phyloP scores from a whole-genome alignment of 1,139 yeast species.

The Geotrichum armillariae region DNA sequence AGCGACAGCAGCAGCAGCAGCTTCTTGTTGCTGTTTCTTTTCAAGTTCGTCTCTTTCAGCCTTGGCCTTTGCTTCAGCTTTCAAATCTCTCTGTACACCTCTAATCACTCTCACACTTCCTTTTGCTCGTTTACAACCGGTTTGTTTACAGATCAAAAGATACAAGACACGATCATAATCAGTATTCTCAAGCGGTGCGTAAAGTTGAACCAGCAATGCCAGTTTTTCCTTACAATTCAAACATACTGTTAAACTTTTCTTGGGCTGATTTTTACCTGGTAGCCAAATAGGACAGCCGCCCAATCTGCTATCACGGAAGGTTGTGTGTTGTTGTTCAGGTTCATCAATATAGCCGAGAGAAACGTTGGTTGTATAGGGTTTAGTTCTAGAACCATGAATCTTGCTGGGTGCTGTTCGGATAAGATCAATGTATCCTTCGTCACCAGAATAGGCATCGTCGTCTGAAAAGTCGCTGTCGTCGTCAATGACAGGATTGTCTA shows the following conservation, averaged over 20 bases:
- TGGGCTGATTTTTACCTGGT: slow-evolving; percentile 53
- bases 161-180: slow-evolving; percentile 80
- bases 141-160: slow-evolving; percentile 69
- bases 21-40: neutral
- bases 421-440: slow-evolving; percentile 16
- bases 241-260: slow-evolving; percentile 52
- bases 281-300: slow-evolving; percentile 44
- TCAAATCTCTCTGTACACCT: slow-evolving; percentile 45
- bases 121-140: slow-evolving; percentile 61
- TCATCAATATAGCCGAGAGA: slow-evolving; percentile 19
- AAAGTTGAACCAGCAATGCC: slow-evolving; percentile 75
- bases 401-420: slow-evolving; percentile 7
- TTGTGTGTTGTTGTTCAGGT: slow-evolving; percentile 9
- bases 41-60: slow-evolving; percentile 11
- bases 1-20: neutral
- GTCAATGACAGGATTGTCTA: no score
- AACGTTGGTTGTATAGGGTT: slow-evolving; percentile 19
- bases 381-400: slow-evolving; percentile 17
- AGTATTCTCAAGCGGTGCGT: slow-evolving; percentile 66
- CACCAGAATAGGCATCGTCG: slow-evolving; percentile 17
- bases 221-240: slow-evolving; percentile 59
- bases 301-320: slow-evolving; percentile 17
- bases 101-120: slow-evolving; percentile 44
- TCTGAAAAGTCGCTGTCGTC: slow-evolving; percentile 15
- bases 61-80: slow-evolving; percentile 38